These are phyloP conservation scores for Fusarium secorum DNA, from an alignment of 2,329 filamentous ascomycete species.

Conservation along the genomic window DNA sequence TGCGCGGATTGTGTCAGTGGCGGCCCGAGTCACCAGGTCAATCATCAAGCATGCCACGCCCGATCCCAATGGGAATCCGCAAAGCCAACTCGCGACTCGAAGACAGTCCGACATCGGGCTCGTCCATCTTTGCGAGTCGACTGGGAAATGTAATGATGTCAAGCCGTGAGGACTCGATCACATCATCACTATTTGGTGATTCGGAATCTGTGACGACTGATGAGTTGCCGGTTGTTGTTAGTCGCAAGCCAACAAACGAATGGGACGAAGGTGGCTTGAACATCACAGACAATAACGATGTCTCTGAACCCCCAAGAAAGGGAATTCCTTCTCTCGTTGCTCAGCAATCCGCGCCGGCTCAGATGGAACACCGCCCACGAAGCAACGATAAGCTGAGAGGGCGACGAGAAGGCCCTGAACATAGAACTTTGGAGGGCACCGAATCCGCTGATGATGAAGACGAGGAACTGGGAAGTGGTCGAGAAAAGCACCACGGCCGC, in stretches of 20 bases:
- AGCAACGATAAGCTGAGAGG: conserved; percentile 77
- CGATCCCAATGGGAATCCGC: conserved; percentile 70
- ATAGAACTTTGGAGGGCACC: conserved; percentile 72
- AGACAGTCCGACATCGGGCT: conserved; percentile 85
- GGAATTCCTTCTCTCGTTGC: conserved; percentile 63
- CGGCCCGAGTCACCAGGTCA: conserved; percentile 71
- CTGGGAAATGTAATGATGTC: conserved; percentile 81
- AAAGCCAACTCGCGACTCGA: conserved; percentile 71
- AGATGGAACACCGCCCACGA: conserved; percentile 64
- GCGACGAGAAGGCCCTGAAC: conserved; percentile 79
- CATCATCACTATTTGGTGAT: conserved; percentile 87
- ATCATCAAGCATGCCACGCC: conserved; percentile 60
- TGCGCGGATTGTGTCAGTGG: conserved; percentile 92
- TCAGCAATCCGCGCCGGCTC: conserved; percentile 70
- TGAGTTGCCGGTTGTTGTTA: conserved; percentile 78
- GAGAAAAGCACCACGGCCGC: conserved; percentile 58
- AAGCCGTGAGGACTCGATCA: conserved; percentile 87
- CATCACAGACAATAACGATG: conserved; percentile 65
- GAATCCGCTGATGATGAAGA: conserved; percentile 97
- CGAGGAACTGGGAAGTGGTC: conserved; percentile 75
- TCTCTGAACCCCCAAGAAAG: conserved; percentile 48
- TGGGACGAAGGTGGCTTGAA: conserved; percentile 83
- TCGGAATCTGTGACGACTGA: conserved; percentile 80
- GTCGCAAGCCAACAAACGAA: conserved; percentile 76
- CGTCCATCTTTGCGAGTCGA: conserved; percentile 72